Evolutionary conservation across 495 filamentous ascomycete genomes (phyloP), one percentile per base, ranked within the genome.

Genomic region (Lineolata rhizophorae): DNA sequence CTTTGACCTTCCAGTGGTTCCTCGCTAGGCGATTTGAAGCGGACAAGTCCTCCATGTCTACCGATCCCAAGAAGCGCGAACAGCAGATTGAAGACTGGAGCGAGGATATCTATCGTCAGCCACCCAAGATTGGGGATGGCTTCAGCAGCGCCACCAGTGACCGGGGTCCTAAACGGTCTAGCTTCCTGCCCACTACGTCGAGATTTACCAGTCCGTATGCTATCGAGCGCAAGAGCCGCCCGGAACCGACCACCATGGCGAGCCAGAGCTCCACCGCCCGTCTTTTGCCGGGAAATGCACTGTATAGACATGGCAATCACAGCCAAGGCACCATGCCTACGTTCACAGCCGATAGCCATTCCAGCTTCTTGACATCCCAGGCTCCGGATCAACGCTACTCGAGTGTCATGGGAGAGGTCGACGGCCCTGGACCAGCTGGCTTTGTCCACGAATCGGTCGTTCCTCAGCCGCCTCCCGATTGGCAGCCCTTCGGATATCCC

Each of bases 21-120:
- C 57, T 93, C 37, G 72, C 74, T 40, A 72, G 72, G 37, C 72
- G 69, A 18, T 84, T 81, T 46, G 76, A 72, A 8, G 56, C 70
- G 46, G 54, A 53, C 11, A 28, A 27, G 21, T 9, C 30, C 8
- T 63, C 74, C 2, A n/a, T n/a, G n/a, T n/a, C n/a, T n/a, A n/a
- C n/a, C n/a, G 72, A 83, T 49, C 61, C 64, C 28, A 79, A 77
- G 47, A 72, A 77, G 48, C 69, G 90, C 27, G 73, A 85, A 34
- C 73, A 80, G 37, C 80, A 95, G 49, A 99, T 99, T 35, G 90
- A 99, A 52, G 85, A 94, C 40, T 99, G 90, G 90, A 75, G 71
- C 9, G 84, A 99, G 37, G 90, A 99, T 42, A 95, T 95, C 44
- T 94, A 95, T 45, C 72, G 81, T 18, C 75, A 83, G 8, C 79